Conservation (phyloP, 176 grass and related monocot genomes). For the Bromus sterilis region DNA sequence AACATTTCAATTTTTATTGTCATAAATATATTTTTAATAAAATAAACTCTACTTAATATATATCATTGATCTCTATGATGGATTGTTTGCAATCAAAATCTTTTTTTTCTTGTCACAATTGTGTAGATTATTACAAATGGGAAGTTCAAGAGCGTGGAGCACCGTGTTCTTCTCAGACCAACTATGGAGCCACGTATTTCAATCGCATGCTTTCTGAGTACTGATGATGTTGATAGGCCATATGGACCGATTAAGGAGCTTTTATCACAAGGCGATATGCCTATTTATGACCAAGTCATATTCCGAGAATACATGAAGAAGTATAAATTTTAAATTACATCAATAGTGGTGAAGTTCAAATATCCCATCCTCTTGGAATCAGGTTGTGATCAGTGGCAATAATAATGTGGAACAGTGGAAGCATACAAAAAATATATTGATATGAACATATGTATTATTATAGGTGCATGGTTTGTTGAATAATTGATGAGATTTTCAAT, state of each 20-base stretch:
- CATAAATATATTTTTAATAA: too few species aligned
- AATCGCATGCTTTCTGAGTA: not conserved
- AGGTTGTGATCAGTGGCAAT: too few species aligned
- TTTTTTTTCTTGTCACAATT: not conserved
- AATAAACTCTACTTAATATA: too few species aligned
- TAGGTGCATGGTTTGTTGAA: not conserved
- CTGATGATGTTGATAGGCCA: not conserved
- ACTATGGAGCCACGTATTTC: not conserved
- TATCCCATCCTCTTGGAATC: not conserved
- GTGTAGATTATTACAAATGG: not conserved
- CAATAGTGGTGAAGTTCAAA: not conserved
- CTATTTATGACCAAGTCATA: not conserved
- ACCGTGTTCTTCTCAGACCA: too few species aligned
- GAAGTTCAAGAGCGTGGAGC: too few species aligned
- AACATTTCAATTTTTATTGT: too few species aligned
- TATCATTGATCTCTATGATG: too few species aligned
- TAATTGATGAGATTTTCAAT: not conserved
- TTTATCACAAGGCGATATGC: not conserved
- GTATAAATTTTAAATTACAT: not conserved
- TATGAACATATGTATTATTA: not conserved
- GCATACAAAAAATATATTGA: too few species aligned
- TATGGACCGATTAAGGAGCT: not conserved
- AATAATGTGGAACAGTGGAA: too few species aligned
- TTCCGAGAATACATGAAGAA: not conserved
- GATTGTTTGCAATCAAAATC: not conserved